phyloP scores from a whole-genome alignment of 805 yeast genomes.

The Zygotorulaspora sp. region DNA sequence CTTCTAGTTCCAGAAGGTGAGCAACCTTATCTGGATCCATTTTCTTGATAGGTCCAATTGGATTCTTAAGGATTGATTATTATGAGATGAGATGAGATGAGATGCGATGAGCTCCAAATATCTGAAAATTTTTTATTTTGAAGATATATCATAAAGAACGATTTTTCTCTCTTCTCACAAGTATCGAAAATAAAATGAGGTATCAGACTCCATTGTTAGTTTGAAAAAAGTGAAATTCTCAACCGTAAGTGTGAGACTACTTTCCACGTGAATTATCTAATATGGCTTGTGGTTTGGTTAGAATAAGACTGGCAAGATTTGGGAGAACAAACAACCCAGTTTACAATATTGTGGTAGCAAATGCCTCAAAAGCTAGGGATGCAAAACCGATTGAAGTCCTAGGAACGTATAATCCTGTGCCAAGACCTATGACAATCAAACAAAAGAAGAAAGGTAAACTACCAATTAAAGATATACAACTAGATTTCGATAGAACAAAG shows the following conservation, averaged over 20 bases:
- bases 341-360: conserved; percentile 88
- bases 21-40: conserved; percentile 35
- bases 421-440: conserved; percentile 52
- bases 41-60: too few species aligned
- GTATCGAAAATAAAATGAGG: background rate
- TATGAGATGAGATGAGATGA: conserved; percentile 34
- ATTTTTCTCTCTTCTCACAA: background rate
- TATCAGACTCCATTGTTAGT: too few species aligned
- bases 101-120: conserved; percentile 19
- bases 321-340: conserved; percentile 85
- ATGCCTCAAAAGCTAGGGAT: conserved; percentile 71
- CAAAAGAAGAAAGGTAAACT: conserved; percentile 53
- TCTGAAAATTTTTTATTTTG: conserved; percentile 7
- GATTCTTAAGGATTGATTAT: too few species aligned
- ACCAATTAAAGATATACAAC: conserved; percentile 70
- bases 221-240: too few species aligned
- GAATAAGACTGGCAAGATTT: conserved; percentile 87
- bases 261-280: too few species aligned
- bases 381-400: conserved; percentile 88
- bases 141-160: background rate
- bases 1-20: conserved; percentile 49
- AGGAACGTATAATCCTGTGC: conserved; percentile 87
- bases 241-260: too few species aligned
- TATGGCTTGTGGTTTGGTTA: conserved; percentile 56
- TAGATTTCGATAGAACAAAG: conserved; percentile 85